Evolutionary conservation across 371 early-diverging fungal genomes (phyloP), one percentile per base, ranked within the genome.

Genomic region (Dichotomocladium elegans): DNA sequence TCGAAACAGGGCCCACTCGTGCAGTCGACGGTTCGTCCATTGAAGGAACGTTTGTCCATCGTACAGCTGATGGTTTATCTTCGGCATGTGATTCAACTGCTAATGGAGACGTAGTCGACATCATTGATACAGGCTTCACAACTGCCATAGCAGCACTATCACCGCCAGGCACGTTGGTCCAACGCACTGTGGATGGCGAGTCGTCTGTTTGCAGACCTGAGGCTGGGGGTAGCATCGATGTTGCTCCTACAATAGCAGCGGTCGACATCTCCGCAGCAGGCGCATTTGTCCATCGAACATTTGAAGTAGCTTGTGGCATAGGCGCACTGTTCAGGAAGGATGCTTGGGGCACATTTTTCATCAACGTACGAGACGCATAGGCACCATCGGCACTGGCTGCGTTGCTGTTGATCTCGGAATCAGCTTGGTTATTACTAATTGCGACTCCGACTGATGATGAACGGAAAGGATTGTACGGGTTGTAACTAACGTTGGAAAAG

Each of bases 381-480:
- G 25, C 42, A 43, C n/a, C 34, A n/a, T n/a, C n/a, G n/a, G n/a
- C n/a, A n/a, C n/a, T n/a, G n/a, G n/a, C n/a, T n/a, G n/a, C n/a
- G 42, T 30, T 41, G 52, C 28, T 52, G 21, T 31, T 27, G 30
- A 29, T 14, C 33, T 12, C 19, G 27, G 26, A 4, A 43, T 47
- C 30, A 11, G 24, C 28, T 22, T 43, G 53, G 17, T 58, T 51
- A 26, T 53, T 44, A 37, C 54, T 62, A 3, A 64, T 54, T 9
- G 64, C 60, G 15, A 64, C n/a, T 26, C 64, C 64, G n/a, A 58
- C 42, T 11, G 46, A 41, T 6, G 66, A 66, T 27, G 57, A 41
- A 26, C 69, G 58, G 49, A 69, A 72, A 3, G 73, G 73, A 41
- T 72, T 72, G 31, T 61, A 64, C 15, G 21, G 11, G n/a, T 14